phyloP scores from a whole-genome alignment of 2,329 filamentous ascomycete genomes.

The Metarhizium rileyi region DNA sequence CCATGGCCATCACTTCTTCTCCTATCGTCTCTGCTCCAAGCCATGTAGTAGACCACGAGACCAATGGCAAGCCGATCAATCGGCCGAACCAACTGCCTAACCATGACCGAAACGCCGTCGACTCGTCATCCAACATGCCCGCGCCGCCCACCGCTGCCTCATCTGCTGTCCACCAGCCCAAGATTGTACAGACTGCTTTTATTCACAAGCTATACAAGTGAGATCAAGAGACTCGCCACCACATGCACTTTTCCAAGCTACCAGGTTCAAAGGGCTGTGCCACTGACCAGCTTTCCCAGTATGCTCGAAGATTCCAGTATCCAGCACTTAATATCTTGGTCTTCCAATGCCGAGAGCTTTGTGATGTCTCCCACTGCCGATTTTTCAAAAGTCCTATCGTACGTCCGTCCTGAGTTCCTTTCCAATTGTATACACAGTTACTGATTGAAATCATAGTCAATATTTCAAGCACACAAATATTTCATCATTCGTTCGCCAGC shows the following conservation, averaged over 20 bases:
- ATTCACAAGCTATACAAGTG: conserved; percentile 99
- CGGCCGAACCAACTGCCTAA: conserved; percentile 27
- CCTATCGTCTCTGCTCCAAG: conserved; percentile 33
- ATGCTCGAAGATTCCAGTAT: conserved; percentile 95
- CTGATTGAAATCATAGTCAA: conserved; percentile 49
- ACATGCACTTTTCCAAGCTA: background rate
- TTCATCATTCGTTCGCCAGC: conserved; percentile 91
- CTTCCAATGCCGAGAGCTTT: conserved; percentile 86
- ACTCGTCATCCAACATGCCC: conserved; percentile 34
- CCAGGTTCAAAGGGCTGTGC: background rate
- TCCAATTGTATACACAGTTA: background rate
- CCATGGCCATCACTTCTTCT: conserved; percentile 52
- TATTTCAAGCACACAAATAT: conserved; percentile 99
- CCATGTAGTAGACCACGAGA: conserved; percentile 34
- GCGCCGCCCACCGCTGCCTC: conserved; percentile 38
- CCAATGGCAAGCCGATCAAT: conserved; percentile 25
- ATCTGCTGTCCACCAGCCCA: conserved; percentile 83
- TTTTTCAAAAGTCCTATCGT: conserved; percentile 97
- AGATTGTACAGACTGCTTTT: conserved; percentile 96
- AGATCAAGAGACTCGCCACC: conserved; percentile 18
- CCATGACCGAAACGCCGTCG: conserved; percentile 25
- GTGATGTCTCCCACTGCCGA: conserved; percentile 97
- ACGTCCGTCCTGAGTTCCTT: conserved; percentile 30
- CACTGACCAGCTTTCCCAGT: conserved; percentile 37
- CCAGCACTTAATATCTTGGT: conserved; percentile 95